Conservation (phyloP, 352 stramenopile genomes). For the Phytopythium montanum region DNA sequence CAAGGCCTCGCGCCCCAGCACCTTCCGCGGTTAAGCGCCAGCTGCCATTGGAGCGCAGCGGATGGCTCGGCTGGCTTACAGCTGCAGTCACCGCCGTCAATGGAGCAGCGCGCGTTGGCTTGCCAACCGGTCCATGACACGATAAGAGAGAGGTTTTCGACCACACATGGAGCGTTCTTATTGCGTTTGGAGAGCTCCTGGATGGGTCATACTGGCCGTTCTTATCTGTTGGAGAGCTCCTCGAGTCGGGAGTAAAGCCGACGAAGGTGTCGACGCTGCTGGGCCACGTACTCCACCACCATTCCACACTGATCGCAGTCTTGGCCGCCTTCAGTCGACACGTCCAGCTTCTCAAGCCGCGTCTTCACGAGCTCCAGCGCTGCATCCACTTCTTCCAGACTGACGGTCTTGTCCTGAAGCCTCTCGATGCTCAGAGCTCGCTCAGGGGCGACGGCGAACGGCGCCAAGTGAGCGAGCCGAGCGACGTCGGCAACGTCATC, state of each 20-base stretch:
- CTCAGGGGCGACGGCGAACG: neutral
- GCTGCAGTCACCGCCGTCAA: neutral
- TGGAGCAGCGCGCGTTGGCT: conserved; percentile 7
- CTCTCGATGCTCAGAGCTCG: neutral
- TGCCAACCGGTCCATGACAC: conserved; percentile 10
- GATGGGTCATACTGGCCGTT: too few relatives aligned
- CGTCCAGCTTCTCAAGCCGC: conserved; percentile 1
- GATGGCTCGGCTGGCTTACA: neutral
- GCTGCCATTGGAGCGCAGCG: neutral
- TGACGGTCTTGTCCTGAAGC: neutral
- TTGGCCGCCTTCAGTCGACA: neutral
- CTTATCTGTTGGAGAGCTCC: neutral
- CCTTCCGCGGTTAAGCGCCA: conserved; percentile 95
- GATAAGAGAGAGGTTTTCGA: conserved; percentile 47
- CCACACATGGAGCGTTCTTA: neutral
- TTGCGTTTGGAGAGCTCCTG: neutral
- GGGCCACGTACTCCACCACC: conserved; percentile 18
- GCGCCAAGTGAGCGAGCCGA: neutral
- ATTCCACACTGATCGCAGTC: conserved; percentile 13
- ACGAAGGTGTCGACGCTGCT: conserved; percentile 19
- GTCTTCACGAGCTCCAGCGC: neutral
- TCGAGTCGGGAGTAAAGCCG: conserved; percentile 7
- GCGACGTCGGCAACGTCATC: neutral
- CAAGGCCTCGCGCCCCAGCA: conserved; percentile 96
- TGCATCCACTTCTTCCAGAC: neutral